These are phyloP conservation scores for Dictyophora rubrovolvata DNA, from an alignment of 768 basidiomycete species.

Conservation along the genomic window DNA sequence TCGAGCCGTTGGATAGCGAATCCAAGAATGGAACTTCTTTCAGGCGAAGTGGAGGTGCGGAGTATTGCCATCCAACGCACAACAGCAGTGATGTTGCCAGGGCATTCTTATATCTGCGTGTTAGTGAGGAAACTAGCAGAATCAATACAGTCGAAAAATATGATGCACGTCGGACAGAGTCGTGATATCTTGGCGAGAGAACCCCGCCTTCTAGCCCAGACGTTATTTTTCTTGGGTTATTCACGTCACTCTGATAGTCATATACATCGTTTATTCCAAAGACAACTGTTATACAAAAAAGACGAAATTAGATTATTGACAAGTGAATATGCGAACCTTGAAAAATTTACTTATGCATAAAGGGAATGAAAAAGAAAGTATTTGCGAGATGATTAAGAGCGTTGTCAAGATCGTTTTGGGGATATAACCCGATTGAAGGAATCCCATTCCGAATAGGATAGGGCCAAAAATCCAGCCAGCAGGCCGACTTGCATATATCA, in stretches of 20 bases:
- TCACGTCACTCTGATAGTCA: constrained; percentile 12
- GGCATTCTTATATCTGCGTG: constrained; percentile 2
- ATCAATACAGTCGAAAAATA: constrained; percentile 12
- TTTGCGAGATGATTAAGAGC: constrained; percentile 2
- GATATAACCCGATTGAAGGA: constrained; percentile 10
- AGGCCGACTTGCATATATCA: constrained; percentile 11
- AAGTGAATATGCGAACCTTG: neutral
- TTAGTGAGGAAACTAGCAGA: constrained; percentile 2
- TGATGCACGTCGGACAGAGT: constrained; percentile 9
- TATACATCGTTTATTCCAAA: constrained; percentile 16
- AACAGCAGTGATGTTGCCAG: constrained; percentile 8
- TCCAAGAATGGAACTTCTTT: constrained; percentile 13
- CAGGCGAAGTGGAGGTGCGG: constrained; percentile 12
- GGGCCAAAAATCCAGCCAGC: constrained; percentile 13
- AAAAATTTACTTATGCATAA: constrained; percentile 12
- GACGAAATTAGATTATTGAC: neutral
- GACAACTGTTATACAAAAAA: constrained; percentile 6
- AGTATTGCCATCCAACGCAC: constrained; percentile 13
- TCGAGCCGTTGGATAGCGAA: constrained; percentile 13
- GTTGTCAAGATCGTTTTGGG: neutral
- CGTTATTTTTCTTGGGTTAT: constrained; percentile 11
- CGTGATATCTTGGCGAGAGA: constrained; percentile 11
- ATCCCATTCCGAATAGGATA: constrained; percentile 13
- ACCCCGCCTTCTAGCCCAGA: constrained; percentile 12
- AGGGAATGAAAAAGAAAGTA: constrained; percentile 10